Percentiles rank a stretch among this genome's conserved stretches.
These are phyloP conservation scores for Neurospora crassa DNA, from an alignment of 2,329 filamentous ascomycete genomes.

Conservation along the genomic window DNA sequence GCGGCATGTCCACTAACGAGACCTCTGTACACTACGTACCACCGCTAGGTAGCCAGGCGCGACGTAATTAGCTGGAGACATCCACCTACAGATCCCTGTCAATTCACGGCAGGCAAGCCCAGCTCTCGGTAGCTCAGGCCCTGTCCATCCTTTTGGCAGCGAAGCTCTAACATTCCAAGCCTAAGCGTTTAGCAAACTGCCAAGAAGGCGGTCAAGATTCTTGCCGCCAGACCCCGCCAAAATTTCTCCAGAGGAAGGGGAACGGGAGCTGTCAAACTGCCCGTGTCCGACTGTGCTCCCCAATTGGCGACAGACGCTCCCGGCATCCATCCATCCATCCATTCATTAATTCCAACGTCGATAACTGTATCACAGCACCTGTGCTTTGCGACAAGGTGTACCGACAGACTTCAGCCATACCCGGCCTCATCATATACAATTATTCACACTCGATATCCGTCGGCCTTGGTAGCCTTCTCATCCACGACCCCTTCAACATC, in stretches of 20 bases:
- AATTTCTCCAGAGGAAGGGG: constrained; percentile 12
- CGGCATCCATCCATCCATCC: neutral
- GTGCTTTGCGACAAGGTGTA: neutral
- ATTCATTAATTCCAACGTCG: neutral
- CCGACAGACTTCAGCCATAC: neutral
- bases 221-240: constrained; percentile 20
- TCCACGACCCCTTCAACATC: neutral
- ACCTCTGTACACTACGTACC: neutral
- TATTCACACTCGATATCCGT: neutral
- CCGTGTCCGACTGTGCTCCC: neutral
- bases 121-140: neutral
- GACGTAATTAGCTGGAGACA: constrained; percentile 17
- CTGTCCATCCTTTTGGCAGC: neutral
- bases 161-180: neutral
- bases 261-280: neutral
- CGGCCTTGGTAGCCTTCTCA: neutral
- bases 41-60: constrained; percentile 20
- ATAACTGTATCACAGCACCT: neutral
- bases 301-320: neutral
- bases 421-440: neutral
- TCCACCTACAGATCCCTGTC: neutral
- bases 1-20: neutral
- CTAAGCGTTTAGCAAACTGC: neutral
- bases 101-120: constrained; percentile 1
- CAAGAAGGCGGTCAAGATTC: constrained; percentile 13